A percentile compares a stretch with the other conserved stretches of the same genome.
Conservation (phyloP, 2,329 filamentous ascomycete genomes). For the Hypoxylon sp. region DNA sequence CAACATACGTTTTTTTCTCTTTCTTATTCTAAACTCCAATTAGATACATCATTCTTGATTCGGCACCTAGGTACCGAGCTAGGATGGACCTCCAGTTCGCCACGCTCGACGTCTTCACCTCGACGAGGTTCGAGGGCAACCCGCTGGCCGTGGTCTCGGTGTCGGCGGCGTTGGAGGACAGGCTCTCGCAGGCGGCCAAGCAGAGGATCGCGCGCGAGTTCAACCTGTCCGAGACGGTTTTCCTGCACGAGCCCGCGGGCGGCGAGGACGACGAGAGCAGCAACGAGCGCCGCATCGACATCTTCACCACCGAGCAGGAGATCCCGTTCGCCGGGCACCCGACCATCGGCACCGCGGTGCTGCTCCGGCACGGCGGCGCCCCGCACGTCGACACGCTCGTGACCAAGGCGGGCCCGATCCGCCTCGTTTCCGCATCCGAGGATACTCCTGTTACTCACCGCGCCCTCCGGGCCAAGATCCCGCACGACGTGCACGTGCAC, state of each 20-base stretch:
- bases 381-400: conserved; percentile 54
- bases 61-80: neutral
- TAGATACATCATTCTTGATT: neutral
- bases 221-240: conserved; percentile 70
- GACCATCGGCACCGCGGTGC: conserved; percentile 64
- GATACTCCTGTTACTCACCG: too few relatives aligned
- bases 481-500: conserved; percentile 73
- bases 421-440: neutral
- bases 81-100: conserved; percentile 53
- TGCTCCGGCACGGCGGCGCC: conserved; percentile 50
- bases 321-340: conserved; percentile 71
- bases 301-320: conserved; percentile 64
- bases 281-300: conserved; percentile 58
- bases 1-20: neutral
- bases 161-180: conserved; percentile 49
- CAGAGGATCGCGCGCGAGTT: conserved; percentile 68
- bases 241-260: conserved; percentile 59
- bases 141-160: conserved; percentile 67
- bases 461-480: conserved; percentile 66
- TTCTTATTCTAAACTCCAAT: neutral
- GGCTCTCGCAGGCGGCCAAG: conserved; percentile 61
- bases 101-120: conserved; percentile 67
- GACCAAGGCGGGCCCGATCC: conserved; percentile 65
- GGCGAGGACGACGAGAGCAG: conserved; percentile 41
- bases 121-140: conserved; percentile 61